phyloP scores from a whole-genome alignment of 2,329 filamentous ascomycete genomes.

The Lachnellula arida region DNA sequence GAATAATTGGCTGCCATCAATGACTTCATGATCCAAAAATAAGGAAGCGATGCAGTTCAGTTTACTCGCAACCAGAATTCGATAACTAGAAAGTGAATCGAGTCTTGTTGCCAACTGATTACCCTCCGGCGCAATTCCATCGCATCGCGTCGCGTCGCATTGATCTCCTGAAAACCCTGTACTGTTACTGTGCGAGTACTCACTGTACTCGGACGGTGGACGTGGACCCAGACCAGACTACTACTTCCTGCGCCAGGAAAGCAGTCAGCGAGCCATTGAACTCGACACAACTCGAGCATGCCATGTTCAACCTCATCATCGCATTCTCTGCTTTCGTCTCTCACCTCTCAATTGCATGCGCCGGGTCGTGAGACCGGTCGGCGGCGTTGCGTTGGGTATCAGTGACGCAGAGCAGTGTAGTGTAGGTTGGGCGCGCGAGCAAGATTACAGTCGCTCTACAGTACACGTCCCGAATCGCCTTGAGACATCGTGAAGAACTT shows the following conservation, averaged over 20 bases:
- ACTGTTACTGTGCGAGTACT: neutral
- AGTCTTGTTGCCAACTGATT: too few species aligned
- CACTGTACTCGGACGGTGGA: neutral
- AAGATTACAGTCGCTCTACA: neutral
- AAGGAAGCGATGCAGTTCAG: neutral
- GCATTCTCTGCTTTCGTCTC: constrained; percentile 6
- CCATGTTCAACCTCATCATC: constrained; percentile 11
- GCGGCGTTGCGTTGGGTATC: neutral
- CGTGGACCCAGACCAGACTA: neutral
- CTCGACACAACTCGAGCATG: constrained; percentile 17
- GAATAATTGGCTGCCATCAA: neutral
- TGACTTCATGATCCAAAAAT: neutral
- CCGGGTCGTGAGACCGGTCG: neutral
- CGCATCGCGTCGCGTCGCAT: neutral
- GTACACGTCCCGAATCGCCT: too few species aligned
- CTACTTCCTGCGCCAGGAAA: neutral
- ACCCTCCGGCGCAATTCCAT: neutral
- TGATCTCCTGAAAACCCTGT: neutral
- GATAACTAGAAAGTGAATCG: neutral
- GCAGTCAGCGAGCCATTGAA: constrained; percentile 10
- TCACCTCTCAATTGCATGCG: constrained; percentile 2
- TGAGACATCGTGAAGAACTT: too few species aligned
- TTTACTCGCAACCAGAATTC: neutral
- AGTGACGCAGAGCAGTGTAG: neutral
- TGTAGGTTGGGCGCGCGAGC: neutral